Base-by-base conservation (phyloP, 2,329 filamentous ascomycete species). In the Ascochyta lentis region DNA sequence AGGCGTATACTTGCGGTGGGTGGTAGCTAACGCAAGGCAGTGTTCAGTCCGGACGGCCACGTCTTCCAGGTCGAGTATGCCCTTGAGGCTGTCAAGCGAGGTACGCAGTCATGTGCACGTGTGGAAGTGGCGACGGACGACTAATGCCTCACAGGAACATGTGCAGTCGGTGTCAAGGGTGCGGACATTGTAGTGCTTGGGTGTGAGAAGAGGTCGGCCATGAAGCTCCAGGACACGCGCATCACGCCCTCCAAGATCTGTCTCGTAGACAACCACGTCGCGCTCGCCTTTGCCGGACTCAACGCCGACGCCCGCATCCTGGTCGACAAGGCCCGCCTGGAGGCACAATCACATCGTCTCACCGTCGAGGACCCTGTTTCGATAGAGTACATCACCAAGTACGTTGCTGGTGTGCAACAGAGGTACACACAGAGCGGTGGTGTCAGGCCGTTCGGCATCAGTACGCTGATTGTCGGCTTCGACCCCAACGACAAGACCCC, bases 61-160 rank as follows among this genome's bases (percentile, higher is more conserved):
- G 95, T 99, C 72, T 99, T 99, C 82, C 95, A 99, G 81, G 95
- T 99, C 73, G 95, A 99, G 85, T 99, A 99, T 86, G 95, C 95
- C 53, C 90, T 96, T 67, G 95, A 99, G 82, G 95, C 95, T 67
- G 95, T 99, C 67, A 99, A 99, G 85, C 83, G 95, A 92, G 95
- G 94, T 95, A 81, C 27, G 65, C n/a, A 13, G 19, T 42, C 15
- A 37, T 16, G n/a, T 16, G 5, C 15, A 15, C 3, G 6, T 3
- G 8, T 29, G 7, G 10, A 6, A 26, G 39, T 27, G 38, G 15
- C 40, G 6, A 23, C 16, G 27, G 29, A 43, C 43, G 50, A 51
- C 60, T 71, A 59, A 74, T 46, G 41, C 47, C 46, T 29, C 51
- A 37, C 66, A 96, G 92, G 92, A 80, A 99, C 95, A 71, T 99